Conservation (phyloP, 176 grass and related monocot species). For the Paspalum vaginatum region DNA sequence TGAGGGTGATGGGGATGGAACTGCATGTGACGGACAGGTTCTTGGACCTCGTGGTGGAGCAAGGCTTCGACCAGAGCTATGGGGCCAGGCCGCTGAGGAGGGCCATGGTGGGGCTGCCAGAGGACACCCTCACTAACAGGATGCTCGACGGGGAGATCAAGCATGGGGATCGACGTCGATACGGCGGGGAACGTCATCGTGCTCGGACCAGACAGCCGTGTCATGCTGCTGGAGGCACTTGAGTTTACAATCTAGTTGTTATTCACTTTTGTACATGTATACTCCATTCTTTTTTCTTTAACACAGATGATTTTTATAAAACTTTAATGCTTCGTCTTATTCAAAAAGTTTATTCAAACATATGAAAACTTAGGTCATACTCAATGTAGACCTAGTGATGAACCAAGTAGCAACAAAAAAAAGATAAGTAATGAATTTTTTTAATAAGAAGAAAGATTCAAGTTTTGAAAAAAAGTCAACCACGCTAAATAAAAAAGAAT, state of each 20-base stretch:
- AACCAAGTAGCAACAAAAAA: too few species aligned
- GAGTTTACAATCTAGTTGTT: neutral
- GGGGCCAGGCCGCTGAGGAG: conserved; percentile 4
- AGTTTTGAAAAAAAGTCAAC: too few species aligned
- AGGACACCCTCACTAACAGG: neutral
- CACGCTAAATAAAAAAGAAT: too few species aligned
- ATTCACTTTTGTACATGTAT: too few species aligned
- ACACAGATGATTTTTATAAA: too few species aligned
- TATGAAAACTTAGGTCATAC: too few species aligned
- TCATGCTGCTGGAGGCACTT: neutral
- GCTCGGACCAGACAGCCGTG: neutral
- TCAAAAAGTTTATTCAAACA: too few species aligned
- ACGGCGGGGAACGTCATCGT: neutral
- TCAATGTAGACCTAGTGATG: too few species aligned
- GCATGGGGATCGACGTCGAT: neutral
- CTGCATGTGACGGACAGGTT: neutral
- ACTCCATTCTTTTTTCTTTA: too few species aligned
- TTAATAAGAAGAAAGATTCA: too few species aligned
- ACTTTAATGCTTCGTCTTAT: too few species aligned
- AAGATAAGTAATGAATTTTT: too few species aligned
- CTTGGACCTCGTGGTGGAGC: neutral
- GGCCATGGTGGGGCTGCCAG: conserved; percentile 1
- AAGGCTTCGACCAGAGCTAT: neutral
- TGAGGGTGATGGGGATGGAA: neutral
- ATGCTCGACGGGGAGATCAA: neutral